Base-by-base conservation (phyloP, 257 asterid genomes). In the Catharanthus roseus region DNA sequence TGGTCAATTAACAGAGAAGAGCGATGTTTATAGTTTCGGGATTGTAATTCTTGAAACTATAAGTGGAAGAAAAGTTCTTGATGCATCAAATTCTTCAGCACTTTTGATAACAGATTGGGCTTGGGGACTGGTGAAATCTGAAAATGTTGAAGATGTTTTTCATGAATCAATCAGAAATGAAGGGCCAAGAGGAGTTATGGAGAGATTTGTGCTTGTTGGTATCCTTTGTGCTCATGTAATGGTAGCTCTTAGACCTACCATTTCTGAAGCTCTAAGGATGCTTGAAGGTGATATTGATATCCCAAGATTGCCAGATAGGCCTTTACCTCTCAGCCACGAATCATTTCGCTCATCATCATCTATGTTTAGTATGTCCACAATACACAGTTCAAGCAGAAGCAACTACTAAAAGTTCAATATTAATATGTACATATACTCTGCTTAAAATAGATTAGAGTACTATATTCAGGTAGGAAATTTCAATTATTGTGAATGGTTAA, bases 171-270 rank as follows among this genome's bases (percentile, higher is more conserved):
- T 70, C 31, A 38, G 61, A 33, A 55, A 56, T 2, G 66, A 55
- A 53, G 74, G 58, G 21, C 74, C 74, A 13, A 70, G 6, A 62
- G 74, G 74, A 4, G 33, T 70, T 3, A 70, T 70, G 74, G 74
- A 70, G 67, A 70, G 74, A 56, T 70, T 70, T 26, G 74, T 69
- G 28, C 51, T 55, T 23, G 74, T 70, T 24, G 74, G 74, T 10
- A 55, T 70, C n/a, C 58, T 70, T 6, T 70, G 74, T 70, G 74
- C 74, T 38, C 74, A 70, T 70, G 74, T 70, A 6, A 55, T 70
- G 74, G 74, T 70, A 54, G 74, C 74, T 23, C 63, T 70, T 18
- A 70, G 74, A 34, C 74, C 74, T 41, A 70, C 66, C 55, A 70
- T 70, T 70, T 70, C 49, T 41, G 74, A 70, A 0, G 74, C 66